A percentile compares a stretch with the other conserved stretches of the same genome.
These are phyloP conservation scores for Botryotinia calthae DNA, from an alignment of 2,329 filamentous ascomycete genomes.

Conservation along the genomic window DNA sequence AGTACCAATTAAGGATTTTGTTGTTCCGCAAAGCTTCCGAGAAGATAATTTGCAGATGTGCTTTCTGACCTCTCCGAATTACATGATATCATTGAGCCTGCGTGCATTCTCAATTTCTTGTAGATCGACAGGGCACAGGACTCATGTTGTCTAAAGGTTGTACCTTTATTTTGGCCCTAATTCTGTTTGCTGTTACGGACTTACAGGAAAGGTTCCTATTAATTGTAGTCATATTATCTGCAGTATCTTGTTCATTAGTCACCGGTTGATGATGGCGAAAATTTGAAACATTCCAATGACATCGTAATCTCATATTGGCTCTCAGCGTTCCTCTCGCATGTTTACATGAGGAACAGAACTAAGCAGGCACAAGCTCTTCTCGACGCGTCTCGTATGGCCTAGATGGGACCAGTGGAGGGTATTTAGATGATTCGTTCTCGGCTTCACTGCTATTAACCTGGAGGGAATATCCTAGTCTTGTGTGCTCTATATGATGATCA, in stretches of 20 bases:
- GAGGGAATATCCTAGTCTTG: neutral
- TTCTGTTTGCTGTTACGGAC: neutral
- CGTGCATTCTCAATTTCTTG: neutral
- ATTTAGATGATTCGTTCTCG: neutral
- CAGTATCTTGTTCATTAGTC: neutral
- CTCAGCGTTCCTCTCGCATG: neutral
- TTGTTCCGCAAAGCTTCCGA: neutral
- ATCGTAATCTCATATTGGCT: too few relatives aligned
- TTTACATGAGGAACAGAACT: neutral
- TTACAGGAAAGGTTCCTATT: neutral
- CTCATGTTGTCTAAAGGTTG: neutral
- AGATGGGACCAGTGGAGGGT: neutral
- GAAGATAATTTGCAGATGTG: neutral
- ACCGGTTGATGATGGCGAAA: neutral
- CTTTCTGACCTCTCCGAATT: neutral
- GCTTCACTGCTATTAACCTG: neutral
- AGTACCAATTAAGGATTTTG: neutral
- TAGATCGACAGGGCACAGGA: neutral
- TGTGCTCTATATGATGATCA: neutral
- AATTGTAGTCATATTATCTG: too few relatives aligned
- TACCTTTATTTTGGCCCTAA: neutral
- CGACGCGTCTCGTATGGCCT: constrained; percentile 2
- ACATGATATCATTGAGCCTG: neutral
- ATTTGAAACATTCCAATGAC: neutral
- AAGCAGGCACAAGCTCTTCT: neutral